These are phyloP conservation scores for Leccinum rimulosum DNA, from an alignment of 768 basidiomycete species.

Conservation along the genomic window DNA sequence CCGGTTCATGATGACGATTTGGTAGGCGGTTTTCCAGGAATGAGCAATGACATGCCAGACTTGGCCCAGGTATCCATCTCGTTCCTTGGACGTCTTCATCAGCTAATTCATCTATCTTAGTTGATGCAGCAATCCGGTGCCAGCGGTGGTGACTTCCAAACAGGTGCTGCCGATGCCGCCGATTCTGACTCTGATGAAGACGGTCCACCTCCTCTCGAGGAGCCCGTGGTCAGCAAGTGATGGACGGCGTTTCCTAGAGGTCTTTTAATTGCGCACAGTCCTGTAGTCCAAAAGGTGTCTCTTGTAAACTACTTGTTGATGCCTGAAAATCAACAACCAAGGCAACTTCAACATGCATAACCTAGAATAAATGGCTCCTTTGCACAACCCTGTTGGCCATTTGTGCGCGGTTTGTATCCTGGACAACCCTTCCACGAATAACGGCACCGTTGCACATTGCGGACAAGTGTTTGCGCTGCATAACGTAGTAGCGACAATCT, in stretches of 20 bases:
- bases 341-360: background rate
- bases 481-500: slow-evolving; percentile 4
- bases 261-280: background rate
- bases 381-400: no score
- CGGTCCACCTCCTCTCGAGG: slow-evolving; percentile 80
- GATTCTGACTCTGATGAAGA: slow-evolving; percentile 48
- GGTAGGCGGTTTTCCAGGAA: slow-evolving; percentile 38
- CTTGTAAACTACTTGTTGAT: slow-evolving; percentile 16
- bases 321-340: slow-evolving; percentile 3
- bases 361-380: background rate
- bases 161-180: slow-evolving; percentile 22
- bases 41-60: slow-evolving; percentile 51
- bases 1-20: slow-evolving; percentile 35
- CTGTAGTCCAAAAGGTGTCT: slow-evolving; percentile 3
- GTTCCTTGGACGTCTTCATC: slow-evolving; percentile 3
- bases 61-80: slow-evolving; percentile 50
- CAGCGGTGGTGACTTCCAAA: slow-evolving; percentile 5
- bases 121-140: slow-evolving; percentile 40
- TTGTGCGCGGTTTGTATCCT: no score
- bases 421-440: no score
- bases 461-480: background rate
- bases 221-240: slow-evolving; percentile 40
- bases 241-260: background rate
- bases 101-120: slow-evolving; percentile 23
- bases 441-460: no score